A percentile compares a stretch with the other conserved stretches of the same genome.
phyloP scores from a whole-genome alignment of 805 yeast genomes.

The Saturnispora bothae region DNA sequence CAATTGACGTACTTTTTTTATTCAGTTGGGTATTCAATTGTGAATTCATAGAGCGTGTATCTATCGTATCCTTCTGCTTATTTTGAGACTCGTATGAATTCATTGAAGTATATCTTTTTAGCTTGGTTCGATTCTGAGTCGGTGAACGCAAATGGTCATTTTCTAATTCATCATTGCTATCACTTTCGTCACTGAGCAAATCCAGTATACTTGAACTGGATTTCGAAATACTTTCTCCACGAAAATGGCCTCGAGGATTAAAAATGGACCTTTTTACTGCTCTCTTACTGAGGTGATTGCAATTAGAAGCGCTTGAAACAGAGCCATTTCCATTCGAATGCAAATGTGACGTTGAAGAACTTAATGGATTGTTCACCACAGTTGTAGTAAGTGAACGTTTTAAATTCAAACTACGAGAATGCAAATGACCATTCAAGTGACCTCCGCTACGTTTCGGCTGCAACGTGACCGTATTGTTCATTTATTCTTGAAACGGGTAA shows the following conservation, averaged over 20 bases:
- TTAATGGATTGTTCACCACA: neutral
- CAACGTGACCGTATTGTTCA: conserved; percentile 6
- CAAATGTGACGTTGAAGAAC: too few species aligned
- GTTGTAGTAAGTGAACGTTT: neutral
- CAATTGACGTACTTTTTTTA: too few species aligned
- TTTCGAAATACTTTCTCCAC: neutral
- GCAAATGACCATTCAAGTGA: neutral
- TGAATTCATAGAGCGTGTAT: too few species aligned
- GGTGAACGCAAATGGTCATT: conserved; percentile 4
- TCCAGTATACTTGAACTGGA: neutral
- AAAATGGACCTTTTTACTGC: neutral
- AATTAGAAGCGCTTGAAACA: too few species aligned
- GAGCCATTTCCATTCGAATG: too few species aligned
- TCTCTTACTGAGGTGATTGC: neutral
- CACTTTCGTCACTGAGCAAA: conserved; percentile 1
- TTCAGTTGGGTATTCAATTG: too few species aligned
- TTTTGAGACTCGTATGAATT: too few species aligned
- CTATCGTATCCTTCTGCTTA: too few species aligned
- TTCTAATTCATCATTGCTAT: neutral
- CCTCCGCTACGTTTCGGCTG: conserved; percentile 4
- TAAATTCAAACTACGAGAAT: neutral
- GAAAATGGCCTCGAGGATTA: neutral
- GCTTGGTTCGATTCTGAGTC: conserved; percentile 3
- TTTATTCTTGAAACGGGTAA: neutral
- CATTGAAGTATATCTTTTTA: conserved; percentile 4